A percentile compares a stretch with the other conserved stretches of the same genome.
Conservation (phyloP, 306 rosid genomes). For the Fragaria nilgerrensis region DNA sequence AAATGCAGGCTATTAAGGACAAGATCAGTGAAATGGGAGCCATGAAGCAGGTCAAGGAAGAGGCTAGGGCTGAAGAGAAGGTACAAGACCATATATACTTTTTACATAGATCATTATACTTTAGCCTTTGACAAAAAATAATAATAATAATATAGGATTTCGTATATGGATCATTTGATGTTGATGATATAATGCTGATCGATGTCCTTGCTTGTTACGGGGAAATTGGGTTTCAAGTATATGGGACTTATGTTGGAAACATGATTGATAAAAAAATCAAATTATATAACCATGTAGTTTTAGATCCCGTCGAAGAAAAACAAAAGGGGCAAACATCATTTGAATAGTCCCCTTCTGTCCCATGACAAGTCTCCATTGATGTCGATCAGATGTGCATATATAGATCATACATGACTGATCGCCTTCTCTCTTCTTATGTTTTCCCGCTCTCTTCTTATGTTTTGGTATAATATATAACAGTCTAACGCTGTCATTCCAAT, state of each 20-base stretch:
- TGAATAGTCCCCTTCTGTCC: no score
- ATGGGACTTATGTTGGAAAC: no score
- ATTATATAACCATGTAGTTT: no score
- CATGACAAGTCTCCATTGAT: neutral
- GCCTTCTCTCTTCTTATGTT: neutral
- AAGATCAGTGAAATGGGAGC: slow-evolving; percentile 48
- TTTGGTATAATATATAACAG: neutral
- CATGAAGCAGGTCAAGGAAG: slow-evolving; percentile 59
- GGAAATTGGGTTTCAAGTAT: no score
- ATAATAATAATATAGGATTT: no score
- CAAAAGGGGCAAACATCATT: no score
- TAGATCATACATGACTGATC: neutral
- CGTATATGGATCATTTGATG: no score
- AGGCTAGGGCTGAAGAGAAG: slow-evolving; percentile 73
- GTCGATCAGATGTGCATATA: neutral
- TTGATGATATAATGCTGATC: no score
- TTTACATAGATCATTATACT: neutral
- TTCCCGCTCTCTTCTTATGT: neutral
- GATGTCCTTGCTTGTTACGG: no score
- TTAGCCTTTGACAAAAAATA: no score
- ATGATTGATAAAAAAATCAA: no score
- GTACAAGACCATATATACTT: slow-evolving; percentile 19
- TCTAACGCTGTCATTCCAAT: neutral
- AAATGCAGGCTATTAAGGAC: slow-evolving; percentile 77
- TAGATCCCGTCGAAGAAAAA: no score